Percentiles rank a stretch among this genome's conserved stretches.
Evolutionary conservation across 768 basidiomycete genomes (phyloP).

Genomic region (Amanita pseudoporphyria): DNA sequence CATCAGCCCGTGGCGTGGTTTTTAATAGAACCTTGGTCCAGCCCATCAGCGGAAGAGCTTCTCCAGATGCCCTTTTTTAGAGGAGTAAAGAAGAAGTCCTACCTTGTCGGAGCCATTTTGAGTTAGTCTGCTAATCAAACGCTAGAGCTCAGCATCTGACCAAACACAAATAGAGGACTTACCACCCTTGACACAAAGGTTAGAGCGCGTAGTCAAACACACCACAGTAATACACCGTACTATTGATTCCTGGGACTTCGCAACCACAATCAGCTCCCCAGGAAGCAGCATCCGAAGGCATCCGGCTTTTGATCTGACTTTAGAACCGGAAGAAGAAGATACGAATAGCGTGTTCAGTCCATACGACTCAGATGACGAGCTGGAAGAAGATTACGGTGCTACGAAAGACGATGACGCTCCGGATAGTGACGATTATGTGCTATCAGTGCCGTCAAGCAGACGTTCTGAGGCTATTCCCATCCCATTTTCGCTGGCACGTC

Average conservation of each 20-base stretch:
- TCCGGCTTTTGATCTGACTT: neutral
- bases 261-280: slow-evolving; percentile 33
- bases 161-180: slow-evolving; percentile 37
- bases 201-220: slow-evolving; percentile 47
- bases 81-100: slow-evolving; percentile 65
- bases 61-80: slow-evolving; percentile 75
- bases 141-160: neutral
- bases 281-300: slow-evolving; percentile 3
- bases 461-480: slow-evolving; percentile 1
- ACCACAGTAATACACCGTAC: slow-evolving; percentile 30
- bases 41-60: slow-evolving; percentile 73
- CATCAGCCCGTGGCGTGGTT: neutral
- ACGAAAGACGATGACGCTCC: neutral
- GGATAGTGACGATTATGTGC: neutral
- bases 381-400: neutral
- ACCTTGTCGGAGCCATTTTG: slow-evolving; percentile 70
- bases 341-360: slow-evolving; percentile 3
- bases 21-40: slow-evolving; percentile 16
- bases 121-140: slow-evolving; percentile 22
- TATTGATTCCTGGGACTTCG: slow-evolving; percentile 78
- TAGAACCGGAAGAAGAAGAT: slow-evolving; percentile 1
- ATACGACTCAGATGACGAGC: slow-evolving; percentile 2
- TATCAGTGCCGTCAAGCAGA: neutral
- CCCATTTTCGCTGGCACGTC: neutral
- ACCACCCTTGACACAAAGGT: slow-evolving; percentile 63